A percentile compares a stretch with the other conserved stretches of the same genome.
Conservation (phyloP, 164 flowering plant genomes). For the Piper betle region DNA sequence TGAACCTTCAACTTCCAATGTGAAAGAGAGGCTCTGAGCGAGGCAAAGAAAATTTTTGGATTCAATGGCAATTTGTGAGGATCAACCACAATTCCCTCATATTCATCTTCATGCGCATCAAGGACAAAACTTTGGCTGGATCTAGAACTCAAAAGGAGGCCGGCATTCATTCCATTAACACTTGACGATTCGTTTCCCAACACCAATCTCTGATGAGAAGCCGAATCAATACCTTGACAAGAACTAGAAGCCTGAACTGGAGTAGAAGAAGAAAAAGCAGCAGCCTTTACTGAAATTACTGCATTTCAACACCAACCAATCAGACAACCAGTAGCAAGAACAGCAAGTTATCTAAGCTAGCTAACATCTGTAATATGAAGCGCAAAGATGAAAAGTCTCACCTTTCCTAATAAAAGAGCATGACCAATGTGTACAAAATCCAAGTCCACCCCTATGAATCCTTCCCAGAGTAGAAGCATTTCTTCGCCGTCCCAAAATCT, state of each 20-base stretch:
- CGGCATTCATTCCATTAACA: constrained; percentile 32
- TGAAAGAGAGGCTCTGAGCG: constrained; percentile 46
- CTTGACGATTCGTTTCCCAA: constrained; percentile 15
- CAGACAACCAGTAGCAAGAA: no score
- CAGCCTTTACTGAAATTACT: constrained; percentile 32
- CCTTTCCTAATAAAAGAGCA: constrained; percentile 1
- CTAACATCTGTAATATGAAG: not conserved
- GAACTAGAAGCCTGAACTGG: constrained; percentile 15
- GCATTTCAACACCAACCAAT: constrained; percentile 2
- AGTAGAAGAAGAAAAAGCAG: no score
- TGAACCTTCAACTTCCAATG: constrained; percentile 62
- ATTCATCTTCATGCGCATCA: constrained; percentile 55
- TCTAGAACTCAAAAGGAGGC: constrained; percentile 13
- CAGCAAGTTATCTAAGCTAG: not conserved
- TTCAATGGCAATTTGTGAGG: constrained; percentile 47
- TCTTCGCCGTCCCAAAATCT: constrained; percentile 9
- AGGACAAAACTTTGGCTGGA: constrained; percentile 23
- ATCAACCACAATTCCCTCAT: constrained; percentile 63
- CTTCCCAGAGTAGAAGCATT: not conserved
- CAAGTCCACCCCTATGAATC: constrained; percentile 3
- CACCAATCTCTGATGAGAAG: constrained; percentile 18
- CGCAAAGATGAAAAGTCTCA: constrained; percentile 4
- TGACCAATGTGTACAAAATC: constrained; percentile 1
- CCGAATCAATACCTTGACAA: constrained; percentile 19
- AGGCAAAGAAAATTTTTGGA: constrained; percentile 35